Evolutionary conservation across 305 asterid genomes (phyloP), one percentile per base, ranked within the genome.

Genomic region (Plantago lanceolata): DNA sequence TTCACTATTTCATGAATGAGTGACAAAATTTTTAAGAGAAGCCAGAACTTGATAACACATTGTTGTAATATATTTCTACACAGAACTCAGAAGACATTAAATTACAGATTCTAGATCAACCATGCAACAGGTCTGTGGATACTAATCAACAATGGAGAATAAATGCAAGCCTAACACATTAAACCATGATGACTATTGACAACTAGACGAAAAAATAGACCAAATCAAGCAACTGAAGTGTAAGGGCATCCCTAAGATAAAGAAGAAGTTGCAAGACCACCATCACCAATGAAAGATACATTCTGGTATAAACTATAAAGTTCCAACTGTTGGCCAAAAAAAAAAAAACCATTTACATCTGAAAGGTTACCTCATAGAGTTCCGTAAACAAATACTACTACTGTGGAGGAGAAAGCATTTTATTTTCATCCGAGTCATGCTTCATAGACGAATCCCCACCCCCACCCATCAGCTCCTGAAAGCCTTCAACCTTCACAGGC

Each of bases 401-500:
- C 57, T 77, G 45, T 12, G 45, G 78, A 14, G 92, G 96, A 58
- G 95, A 87, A 51, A 80, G 79, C 17, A 88, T 82, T 82, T 93
- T 90, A 77, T 76, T 87, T 75, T 93, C 99, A 59, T 90, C 97
- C 0, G 84, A 72, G 59, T 85, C 94, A 62, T 87, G 95, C 84
- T 89, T 93, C 76, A 79, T 40, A 50, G 94, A 64, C 37, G 97
- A 73, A 78, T 88, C 97, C 62, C 95, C 45, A 14, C 94, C 14
- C 9, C 61, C 97, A 31, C 96, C 93, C 96, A 90, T 87, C 73
- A 90, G 77, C 80, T 93, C 99, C 76, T 90, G 99, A 73, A 93
- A 93, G 29, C 97, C 99, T 87, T 90, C 99, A 60, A 93, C 99
- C 81, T 93, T 93, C 21, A 93, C 96, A 1, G 99, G 99, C 54